Evolutionary conservation across 805 yeast species (phyloP), one percentile per base, ranked within the genome.

Genomic region (Candida silvatica): DNA sequence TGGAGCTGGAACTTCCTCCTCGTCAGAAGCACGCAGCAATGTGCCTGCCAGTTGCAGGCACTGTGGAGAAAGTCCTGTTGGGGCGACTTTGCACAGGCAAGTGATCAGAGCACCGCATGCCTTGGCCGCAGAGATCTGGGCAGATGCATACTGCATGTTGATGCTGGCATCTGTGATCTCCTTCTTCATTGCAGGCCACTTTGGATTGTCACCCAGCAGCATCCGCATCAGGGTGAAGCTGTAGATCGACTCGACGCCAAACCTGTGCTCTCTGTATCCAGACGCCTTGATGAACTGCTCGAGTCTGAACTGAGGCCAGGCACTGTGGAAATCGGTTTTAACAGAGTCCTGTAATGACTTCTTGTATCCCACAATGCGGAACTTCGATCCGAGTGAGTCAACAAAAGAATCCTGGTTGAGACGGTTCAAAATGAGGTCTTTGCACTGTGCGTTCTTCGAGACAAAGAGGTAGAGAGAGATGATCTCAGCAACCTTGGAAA

Each of bases 31-130:
- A 34, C 61, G 60, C 27, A 87, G 57, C n/a, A 85, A 58, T 20
- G 64, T 56, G 6, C 64, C 49, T 1, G 75, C 76, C 4, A 30
- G 67, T 48, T 6, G 56, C 56, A 47, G 59, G 45, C 43, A 56
- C 6, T 37, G 23, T 1, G 39, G 3, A 29, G 38, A 40, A 6
- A 66, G 40, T 4, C 58, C 54, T 0, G 42, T 39, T 2, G 52
- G 47, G 17, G 52, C 53, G 30, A 60, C 63, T 41, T 74, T 69
- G 39, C 81, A 69, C 46, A 62, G 78, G 0, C 90, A 73, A 0
- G 90, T 77, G 17, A 85, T 42, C 23, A 87, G 61, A 2, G 92
- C 86, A 33, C 90, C 87, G 70, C 84, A 76, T 0, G 94, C 71
- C 46, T 79, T 80, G 3, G 85, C 80, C 16, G 82, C 71, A 4